Base-by-base conservation (phyloP, 1,284 basidiomycete genomes). In the Malassezia caprae region DNA sequence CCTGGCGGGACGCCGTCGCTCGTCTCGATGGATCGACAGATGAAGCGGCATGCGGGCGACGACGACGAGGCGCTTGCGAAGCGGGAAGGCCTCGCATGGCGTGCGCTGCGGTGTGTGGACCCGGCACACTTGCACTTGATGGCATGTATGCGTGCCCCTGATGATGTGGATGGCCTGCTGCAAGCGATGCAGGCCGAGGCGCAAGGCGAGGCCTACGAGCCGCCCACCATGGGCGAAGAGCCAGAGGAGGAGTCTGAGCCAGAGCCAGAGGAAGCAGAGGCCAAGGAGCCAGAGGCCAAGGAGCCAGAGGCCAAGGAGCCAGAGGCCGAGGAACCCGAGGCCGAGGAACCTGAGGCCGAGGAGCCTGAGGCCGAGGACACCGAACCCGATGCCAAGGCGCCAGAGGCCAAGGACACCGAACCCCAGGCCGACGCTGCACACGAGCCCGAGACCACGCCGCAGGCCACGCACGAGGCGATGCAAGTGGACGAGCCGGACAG, bases 71-170 rank as follows among this genome's bases (percentile, higher is more conserved):
- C 56, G 2, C 49, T 43, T 6, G 67, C 63, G 21, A 58, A 65
- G 19, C 50, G 56, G 53, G 64, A 69, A 53, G 61, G 65, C 44
- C 49, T 69, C n/a, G 61, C 62, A 17, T 69, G 67, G 67, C 59
- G 67, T 17, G 65, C 67, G 10, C 43, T 69, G 39, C 60, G 67
- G 7, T 56, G 64, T 7, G 63, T 61, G 1, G 61, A 56, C 28
- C 50, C 45, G 3, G 56, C 60, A 15, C 57, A 61, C 11, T 35
- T 69, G 41, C 64, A 64, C 37, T 48, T 69, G 23, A 60, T 69
- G 26, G 56, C 56, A 13, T 53, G 57, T 40, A 61, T 58, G 30
- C 42, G 56, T 17, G 54, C 58, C 37, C 57, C 61, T 5, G 67
- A 68, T 26, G 56, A 69, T 45, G 56, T 68, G 24, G 48, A 49